Evolutionary conservation across 2,329 filamentous ascomycete genomes (phyloP).

Genomic region (Aspergillus ochraceoroseus): DNA sequence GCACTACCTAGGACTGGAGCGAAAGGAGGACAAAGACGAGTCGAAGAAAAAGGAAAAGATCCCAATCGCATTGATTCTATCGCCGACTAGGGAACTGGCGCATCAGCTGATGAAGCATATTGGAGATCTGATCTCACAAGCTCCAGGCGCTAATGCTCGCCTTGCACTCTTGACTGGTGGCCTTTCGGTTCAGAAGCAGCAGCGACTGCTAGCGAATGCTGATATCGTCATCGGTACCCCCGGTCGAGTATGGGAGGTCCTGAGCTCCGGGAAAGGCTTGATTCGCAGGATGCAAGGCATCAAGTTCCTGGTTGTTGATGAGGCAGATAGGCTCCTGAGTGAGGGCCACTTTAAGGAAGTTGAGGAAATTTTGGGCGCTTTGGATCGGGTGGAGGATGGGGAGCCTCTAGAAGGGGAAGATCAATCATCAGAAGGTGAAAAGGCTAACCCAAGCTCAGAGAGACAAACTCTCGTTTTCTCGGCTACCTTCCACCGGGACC

Average conservation of each 20-base stretch:
- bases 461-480: slow-evolving; percentile 95
- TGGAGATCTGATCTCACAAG: slow-evolving; percentile 63
- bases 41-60: slow-evolving; percentile 40
- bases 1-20: slow-evolving; percentile 59
- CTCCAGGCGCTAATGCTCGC: slow-evolving; percentile 55
- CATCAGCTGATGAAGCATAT: slow-evolving; percentile 87
- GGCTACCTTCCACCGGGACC: slow-evolving; percentile 84
- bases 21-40: slow-evolving; percentile 27
- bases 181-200: slow-evolving; percentile 89
- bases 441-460: slow-evolving; percentile 29
- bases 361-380: slow-evolving; percentile 74
- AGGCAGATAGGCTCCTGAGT: slow-evolving; percentile 85
- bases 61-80: slow-evolving; percentile 75
- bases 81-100: slow-evolving; percentile 87
- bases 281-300: slow-evolving; percentile 67
- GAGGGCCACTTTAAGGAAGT: slow-evolving; percentile 95
- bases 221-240: slow-evolving; percentile 94
- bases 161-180: slow-evolving; percentile 90
- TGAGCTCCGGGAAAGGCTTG: slow-evolving; percentile 67
- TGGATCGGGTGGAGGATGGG: slow-evolving; percentile 61
- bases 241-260: slow-evolving; percentile 88
- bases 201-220: slow-evolving; percentile 73
- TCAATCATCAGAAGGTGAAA: slow-evolving; percentile 38
- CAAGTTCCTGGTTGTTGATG: slow-evolving; percentile 82
- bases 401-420: slow-evolving; percentile 29